phyloP scores from a whole-genome alignment of 192 early-diverging fungal genomes.

The Coemansia sp. region DNA sequence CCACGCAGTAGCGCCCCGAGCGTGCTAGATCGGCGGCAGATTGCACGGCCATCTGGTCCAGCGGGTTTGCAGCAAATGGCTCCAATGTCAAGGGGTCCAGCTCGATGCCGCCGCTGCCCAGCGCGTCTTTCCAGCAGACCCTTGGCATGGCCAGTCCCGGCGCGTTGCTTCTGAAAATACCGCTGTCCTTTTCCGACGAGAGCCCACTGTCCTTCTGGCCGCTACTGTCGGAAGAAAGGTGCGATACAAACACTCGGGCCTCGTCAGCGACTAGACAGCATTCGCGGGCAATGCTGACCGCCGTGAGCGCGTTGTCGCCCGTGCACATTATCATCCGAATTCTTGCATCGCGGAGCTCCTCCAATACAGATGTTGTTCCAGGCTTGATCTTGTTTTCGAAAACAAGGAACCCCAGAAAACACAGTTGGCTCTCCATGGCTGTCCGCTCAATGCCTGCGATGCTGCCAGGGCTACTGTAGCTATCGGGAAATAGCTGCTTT shows the following conservation, averaged over 20 bases:
- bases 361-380: conserved; percentile 67
- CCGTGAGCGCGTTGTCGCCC: conserved; percentile 94
- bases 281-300: conserved; percentile 88
- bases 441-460: conserved; percentile 61
- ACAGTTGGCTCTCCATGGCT: conserved; percentile 70
- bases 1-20: conserved; percentile 65
- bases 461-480: conserved; percentile 25
- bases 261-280: conserved; percentile 77
- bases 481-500: conserved; percentile 49
- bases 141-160: not conserved
- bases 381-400: conserved; percentile 98
- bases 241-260: conserved; percentile 73
- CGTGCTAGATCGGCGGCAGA: conserved; percentile 26
- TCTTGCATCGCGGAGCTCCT: conserved; percentile 70
- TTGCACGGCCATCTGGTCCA: not conserved
- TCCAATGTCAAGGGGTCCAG: conserved; percentile 55
- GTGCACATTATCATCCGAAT: conserved; percentile 98
- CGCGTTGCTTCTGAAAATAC: not conserved
- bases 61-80: conserved; percentile 11
- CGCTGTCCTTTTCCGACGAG: not conserved
- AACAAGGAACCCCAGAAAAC: conserved; percentile 91
- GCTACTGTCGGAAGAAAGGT: conserved; percentile 39
- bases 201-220: not conserved
- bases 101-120: conserved; percentile 35
- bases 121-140: conserved; percentile 54